Conservation (phyloP, 148 eudicot species). For the Rhododendron molle region DNA sequence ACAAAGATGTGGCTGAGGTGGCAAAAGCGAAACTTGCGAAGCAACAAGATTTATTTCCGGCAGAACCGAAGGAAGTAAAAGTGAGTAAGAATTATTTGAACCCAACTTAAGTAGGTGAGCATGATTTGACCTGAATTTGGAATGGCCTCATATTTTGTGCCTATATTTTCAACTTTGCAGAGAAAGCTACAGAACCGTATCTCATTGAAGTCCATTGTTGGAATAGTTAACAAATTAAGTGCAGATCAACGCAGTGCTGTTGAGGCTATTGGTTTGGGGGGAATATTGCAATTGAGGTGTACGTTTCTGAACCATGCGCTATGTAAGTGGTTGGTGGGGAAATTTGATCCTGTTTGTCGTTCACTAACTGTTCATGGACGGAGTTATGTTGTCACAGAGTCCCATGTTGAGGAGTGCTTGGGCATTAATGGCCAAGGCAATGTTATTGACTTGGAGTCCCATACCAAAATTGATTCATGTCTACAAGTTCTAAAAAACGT, state of each 20-base stretch:
- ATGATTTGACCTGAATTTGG: too few relatives aligned
- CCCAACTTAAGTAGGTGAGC: too few relatives aligned
- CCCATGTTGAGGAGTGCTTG: background rate
- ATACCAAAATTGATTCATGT: too few relatives aligned
- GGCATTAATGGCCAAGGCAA: background rate
- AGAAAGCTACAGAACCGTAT: background rate
- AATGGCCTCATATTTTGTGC: too few relatives aligned
- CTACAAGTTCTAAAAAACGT: too few relatives aligned
- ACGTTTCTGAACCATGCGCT: background rate
- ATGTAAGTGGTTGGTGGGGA: background rate
- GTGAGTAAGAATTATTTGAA: background rate
- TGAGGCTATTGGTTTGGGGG: background rate
- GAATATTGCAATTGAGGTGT: too few relatives aligned
- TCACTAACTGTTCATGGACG: background rate
- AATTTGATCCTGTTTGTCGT: background rate
- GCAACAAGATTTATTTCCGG: too few relatives aligned
- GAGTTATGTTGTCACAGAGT: background rate
- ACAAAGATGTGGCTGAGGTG: background rate
- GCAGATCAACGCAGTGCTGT: background rate
- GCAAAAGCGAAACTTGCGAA: background rate
- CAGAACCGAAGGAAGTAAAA: background rate
- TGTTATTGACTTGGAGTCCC: too few relatives aligned
- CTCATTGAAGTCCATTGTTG: background rate
- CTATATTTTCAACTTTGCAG: background rate
- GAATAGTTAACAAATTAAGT: background rate